A percentile compares a stretch with the other conserved stretches of the same genome.
Evolutionary conservation across 768 basidiomycete genomes (phyloP).

Genomic region (Amanita pallidorosea): DNA sequence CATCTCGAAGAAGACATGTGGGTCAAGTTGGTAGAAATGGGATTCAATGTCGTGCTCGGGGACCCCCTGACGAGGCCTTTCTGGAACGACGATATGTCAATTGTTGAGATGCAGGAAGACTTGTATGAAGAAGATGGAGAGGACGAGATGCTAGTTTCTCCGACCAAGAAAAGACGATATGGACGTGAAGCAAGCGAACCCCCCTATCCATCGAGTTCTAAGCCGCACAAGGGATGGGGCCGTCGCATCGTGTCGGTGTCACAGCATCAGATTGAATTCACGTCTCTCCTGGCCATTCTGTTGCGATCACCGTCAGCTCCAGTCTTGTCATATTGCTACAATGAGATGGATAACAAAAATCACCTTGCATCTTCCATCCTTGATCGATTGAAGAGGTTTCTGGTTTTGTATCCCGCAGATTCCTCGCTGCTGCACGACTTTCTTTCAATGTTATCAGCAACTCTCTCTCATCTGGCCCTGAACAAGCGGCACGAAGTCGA

Average conservation of each 20-base stretch:
- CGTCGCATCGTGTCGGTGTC: constrained; percentile 21
- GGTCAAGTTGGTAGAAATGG: constrained; percentile 56
- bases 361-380: constrained; percentile 46
- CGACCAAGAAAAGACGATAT: constrained; percentile 28
- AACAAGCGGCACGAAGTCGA: constrained; percentile 56
- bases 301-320: constrained; percentile 50
- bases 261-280: constrained; percentile 63
- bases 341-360: constrained; percentile 9
- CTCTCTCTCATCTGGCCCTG: constrained; percentile 67
- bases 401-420: constrained; percentile 57
- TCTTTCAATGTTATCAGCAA: constrained; percentile 53
- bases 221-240: constrained; percentile 11
- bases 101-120: constrained; percentile 22
- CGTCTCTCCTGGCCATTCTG: constrained; percentile 49
- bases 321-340: constrained; percentile 25
- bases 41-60: constrained; percentile 69
- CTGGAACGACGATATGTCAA: constrained; percentile 17
- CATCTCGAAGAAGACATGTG: constrained; percentile 56
- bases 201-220: constrained; percentile 12
- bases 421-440: constrained; percentile 74
- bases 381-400: constrained; percentile 36
- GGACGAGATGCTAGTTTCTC: constrained; percentile 15
- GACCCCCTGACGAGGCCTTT: constrained; percentile 33
- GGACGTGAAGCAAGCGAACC: constrained; percentile 10
- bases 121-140: constrained; percentile 23